Evolutionary conservation across 441 rosid species (phyloP), one percentile per base, ranked within the genome.

Genomic region (Melastoma candidum): DNA sequence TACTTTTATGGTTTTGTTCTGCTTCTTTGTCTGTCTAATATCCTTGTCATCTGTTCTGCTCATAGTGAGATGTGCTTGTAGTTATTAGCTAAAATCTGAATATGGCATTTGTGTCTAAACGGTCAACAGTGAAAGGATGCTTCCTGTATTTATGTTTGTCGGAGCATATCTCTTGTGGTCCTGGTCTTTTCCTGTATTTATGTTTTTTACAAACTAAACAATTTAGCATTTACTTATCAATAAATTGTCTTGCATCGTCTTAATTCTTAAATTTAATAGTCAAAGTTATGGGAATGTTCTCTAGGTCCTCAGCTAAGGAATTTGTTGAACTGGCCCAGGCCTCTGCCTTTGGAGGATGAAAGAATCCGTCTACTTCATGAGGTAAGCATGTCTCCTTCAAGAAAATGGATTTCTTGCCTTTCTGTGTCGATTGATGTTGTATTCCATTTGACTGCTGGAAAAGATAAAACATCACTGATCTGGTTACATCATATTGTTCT

Each of bases 311-410:
- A 83, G 61, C 68, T 85, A 54, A 75, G 85, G 0, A 70, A 77
- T 26, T 24, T 85, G 70, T 53, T 85, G 69, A 77, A 77, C 65
- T 85, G 90, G 95, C 87, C 95, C 11, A 71, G 90, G 69, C 78
- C 87, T 45, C 85, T 85, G 67, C 95, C 90, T 53, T 74, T 80
- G 70, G 95, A 85, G 74, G 87, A 83, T 47, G 95, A 85, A 67
- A 71, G 87, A 11, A 65, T 75, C 50, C 90, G 85, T 50, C 59
- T 85, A 27, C 66, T 85, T 58, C 87, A 74, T 60, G 95, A 85
- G 95, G 90, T 85, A 56, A 56, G 57, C 51, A 51, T 32, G 49
- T n/a, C 32, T 9, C 26, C 26, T 24, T 45, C 12, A 45, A 13
- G 10, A 48, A 52, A 25, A 47, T 55, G 56, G 53, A 58, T 54